Evolutionary conservation across 2,329 filamentous ascomycete species (phyloP).

Genomic region (Fusarium sterilihyphosum): DNA sequence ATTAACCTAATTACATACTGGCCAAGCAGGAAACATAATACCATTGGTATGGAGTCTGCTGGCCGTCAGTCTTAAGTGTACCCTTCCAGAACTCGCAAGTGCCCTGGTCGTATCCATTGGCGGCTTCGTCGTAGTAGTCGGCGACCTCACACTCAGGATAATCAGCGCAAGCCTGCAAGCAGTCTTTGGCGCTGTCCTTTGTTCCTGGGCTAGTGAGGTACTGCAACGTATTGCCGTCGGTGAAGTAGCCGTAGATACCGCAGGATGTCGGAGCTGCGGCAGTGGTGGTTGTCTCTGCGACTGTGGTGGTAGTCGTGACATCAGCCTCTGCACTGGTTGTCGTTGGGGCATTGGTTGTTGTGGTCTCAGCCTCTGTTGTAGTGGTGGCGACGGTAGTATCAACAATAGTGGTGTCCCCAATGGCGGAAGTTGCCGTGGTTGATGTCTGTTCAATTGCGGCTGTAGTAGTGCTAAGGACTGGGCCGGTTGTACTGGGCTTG

Average conservation of each 20-base stretch:
- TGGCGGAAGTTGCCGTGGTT: rapidly evolving
- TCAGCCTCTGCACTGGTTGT: neutral
- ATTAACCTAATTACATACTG: neutral
- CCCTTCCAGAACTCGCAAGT: neutral
- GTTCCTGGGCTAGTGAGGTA: neutral
- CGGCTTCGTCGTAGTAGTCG: neutral
- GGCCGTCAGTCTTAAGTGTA: neutral
- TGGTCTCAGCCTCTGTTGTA: neutral
- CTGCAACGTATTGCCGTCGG: neutral
- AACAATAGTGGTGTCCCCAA: neutral
- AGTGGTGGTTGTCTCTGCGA: neutral
- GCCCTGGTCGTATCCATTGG: neutral
- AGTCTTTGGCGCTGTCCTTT: neutral
- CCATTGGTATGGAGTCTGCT: neutral
- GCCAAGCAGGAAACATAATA: neutral
- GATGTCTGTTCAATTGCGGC: neutral
- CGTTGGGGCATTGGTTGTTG: neutral
- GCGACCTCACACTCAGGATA: neutral
- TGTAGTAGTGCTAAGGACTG: neutral
- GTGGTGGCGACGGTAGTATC: too few species aligned
- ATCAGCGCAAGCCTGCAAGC: neutral
- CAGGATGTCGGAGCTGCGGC: neutral
- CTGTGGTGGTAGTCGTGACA: neutral
- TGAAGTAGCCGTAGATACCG: neutral
- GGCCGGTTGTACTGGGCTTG: neutral